Evolutionary conservation across 2,329 filamentous ascomycete species (phyloP), one percentile per base, ranked within the genome.

Genomic region (Colletotrichum siamense): DNA sequence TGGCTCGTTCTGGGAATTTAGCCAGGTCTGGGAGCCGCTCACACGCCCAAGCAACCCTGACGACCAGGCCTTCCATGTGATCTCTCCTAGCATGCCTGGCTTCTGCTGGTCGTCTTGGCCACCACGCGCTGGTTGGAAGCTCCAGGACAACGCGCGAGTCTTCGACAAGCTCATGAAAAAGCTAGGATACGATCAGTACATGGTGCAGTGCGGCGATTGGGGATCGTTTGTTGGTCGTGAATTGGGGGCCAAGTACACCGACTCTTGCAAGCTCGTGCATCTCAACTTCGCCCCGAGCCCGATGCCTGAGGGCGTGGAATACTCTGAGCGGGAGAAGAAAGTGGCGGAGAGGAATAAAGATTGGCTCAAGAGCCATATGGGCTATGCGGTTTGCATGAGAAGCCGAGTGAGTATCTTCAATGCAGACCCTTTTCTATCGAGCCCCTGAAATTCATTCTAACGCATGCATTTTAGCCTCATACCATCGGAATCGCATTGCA

Each of bases 1-100:
- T 4, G 86, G 86, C 6, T 85, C 82, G 2, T 88, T 88, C 71
- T 84, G 85, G 77, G 87, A 89, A 76, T 87, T 87, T 77, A 84
- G 79, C 62, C 84, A 83, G 74, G 82, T 86, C 22, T 85, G 85
- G 77, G 76, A 81, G 65, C 79, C 83, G 30, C 77, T 88, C 3
- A 79, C 83, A 6, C 73, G 82, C 12, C 80, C 81, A 8, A 39
- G n/a, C 30, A 67, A 68, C 18, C 62, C 71, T 1, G 30, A 57
- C 8, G 52, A 77, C 10, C 66, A 30, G 24, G 79, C 81, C 15
- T 87, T 86, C 78, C 81, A 86, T 73, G 80, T 84, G 9, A 82
- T 87, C 2, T 82, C 84, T 0, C 85, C 85, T 2, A 84, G 80
- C 12, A 77, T 88, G 6, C 86, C 87, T 0, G 85, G 85, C 2